Evolutionary conservation across 805 yeast genomes (phyloP).

Genomic region (Nematodospora valgi): DNA sequence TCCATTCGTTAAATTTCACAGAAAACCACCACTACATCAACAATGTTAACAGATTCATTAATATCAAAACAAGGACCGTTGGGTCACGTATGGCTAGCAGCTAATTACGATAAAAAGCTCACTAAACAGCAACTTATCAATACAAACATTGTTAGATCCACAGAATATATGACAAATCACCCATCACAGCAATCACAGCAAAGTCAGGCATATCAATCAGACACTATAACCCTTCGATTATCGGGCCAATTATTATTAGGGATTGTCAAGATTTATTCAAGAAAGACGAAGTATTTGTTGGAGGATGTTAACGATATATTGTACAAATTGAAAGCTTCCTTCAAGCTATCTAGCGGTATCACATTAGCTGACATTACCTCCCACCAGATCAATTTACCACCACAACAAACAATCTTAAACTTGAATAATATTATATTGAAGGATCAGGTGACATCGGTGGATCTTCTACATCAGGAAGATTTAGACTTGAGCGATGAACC

Average conservation of each 20-base stretch:
- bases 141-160: constrained; percentile 62
- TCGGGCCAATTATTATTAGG: constrained; percentile 87
- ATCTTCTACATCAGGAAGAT: constrained; percentile 66
- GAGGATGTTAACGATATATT: constrained; percentile 83
- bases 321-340: constrained; percentile 65
- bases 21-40: not conserved
- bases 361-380: constrained; percentile 10
- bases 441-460: constrained; percentile 78
- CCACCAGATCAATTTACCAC: constrained; percentile 52
- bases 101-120: constrained; percentile 76
- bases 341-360: constrained; percentile 40
- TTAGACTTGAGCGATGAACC: constrained; percentile 25
- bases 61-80: constrained; percentile 75
- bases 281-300: constrained; percentile 76
- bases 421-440: constrained; percentile 59
- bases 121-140: constrained; percentile 68
- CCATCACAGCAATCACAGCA: constrained; percentile 10
- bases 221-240: constrained; percentile 71
- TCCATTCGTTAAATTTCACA: no score
- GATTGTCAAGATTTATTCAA: constrained; percentile 79
- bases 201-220: constrained; percentile 19
- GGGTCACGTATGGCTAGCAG: constrained; percentile 91
- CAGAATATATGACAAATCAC: constrained; percentile 19
- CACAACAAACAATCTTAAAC: constrained; percentile 58
- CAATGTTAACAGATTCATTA: constrained; percentile 14